phyloP scores from a whole-genome alignment of 2,329 filamentous ascomycete genomes.

The Aureobasidium sp. region DNA sequence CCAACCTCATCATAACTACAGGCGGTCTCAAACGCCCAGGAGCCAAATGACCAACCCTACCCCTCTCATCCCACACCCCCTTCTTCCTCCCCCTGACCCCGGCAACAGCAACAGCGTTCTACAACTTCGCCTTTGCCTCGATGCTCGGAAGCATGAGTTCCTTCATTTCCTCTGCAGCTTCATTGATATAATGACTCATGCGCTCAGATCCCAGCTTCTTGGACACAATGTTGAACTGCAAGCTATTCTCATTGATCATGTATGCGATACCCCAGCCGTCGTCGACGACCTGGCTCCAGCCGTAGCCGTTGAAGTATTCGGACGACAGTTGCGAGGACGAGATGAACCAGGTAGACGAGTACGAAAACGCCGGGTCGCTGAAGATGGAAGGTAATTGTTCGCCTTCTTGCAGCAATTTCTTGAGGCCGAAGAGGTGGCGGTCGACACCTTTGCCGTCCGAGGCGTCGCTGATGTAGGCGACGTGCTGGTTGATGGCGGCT shows the following conservation, averaged over 20 bases:
- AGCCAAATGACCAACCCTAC: not conserved
- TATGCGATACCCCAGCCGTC: constrained; percentile 96
- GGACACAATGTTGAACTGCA: constrained; percentile 97
- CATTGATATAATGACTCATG: constrained; percentile 94
- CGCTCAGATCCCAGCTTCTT: constrained; percentile 83
- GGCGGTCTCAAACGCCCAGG: constrained; percentile 5
- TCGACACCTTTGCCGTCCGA: constrained; percentile 91
- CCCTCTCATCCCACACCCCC: not conserved
- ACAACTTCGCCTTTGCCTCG: constrained; percentile 80
- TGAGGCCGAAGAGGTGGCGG: constrained; percentile 91
- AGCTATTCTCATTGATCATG: constrained; percentile 99
- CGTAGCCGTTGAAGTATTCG: constrained; percentile 98
- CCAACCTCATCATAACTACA: too few relatives aligned
- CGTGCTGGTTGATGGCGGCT: constrained; percentile 69
- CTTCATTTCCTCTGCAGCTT: constrained; percentile 82
- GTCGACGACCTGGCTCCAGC: constrained; percentile 96
- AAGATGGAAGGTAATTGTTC: constrained; percentile 77
- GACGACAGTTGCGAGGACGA: constrained; percentile 83
- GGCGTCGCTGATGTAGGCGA: constrained; percentile 84
- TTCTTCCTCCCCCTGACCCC: not conserved
- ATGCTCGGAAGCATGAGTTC: constrained; percentile 76
- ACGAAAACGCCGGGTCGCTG: constrained; percentile 74
- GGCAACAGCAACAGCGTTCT: constrained; percentile 25
- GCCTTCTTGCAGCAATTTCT: constrained; percentile 73
- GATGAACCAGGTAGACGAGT: constrained; percentile 83